These are phyloP conservation scores for Amanita rubescens DNA, from an alignment of 768 basidiomycete species.

Conservation along the genomic window DNA sequence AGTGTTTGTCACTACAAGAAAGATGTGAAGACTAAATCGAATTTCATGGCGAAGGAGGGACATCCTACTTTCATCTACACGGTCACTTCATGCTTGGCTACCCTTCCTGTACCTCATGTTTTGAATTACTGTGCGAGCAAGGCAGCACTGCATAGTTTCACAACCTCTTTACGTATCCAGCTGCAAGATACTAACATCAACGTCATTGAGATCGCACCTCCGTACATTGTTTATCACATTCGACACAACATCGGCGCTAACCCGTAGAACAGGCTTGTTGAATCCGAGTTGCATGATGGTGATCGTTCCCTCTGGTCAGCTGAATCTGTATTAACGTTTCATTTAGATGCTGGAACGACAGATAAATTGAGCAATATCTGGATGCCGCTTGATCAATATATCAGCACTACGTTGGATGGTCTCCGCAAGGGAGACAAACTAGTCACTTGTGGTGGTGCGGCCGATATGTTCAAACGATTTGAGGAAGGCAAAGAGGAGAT, in stretches of 20 bases:
- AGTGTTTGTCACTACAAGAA: neutral
- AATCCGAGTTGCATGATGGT: slow-evolving; percentile 8
- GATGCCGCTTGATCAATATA: slow-evolving; percentile 8
- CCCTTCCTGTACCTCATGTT: slow-evolving; percentile 34
- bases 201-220: slow-evolving; percentile 51
- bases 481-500: slow-evolving; percentile 4
- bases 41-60: slow-evolving; percentile 25
- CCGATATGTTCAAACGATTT: neutral
- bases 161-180: slow-evolving; percentile 38
- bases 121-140: slow-evolving; percentile 51
- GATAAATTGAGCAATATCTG: neutral
- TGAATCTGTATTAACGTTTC: neutral
- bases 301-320: neutral
- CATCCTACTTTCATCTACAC: slow-evolving; percentile 41
- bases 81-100: slow-evolving; percentile 46
- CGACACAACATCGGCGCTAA: neutral
- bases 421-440: neutral
- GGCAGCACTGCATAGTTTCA: slow-evolving; percentile 48
- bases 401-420: neutral
- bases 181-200: slow-evolving; percentile 42
- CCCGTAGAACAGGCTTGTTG: neutral
- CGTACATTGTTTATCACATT: slow-evolving; percentile 30
- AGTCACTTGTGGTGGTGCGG: neutral
- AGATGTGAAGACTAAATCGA: neutral
- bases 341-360: neutral